Evolutionary conservation across 495 filamentous ascomycete genomes (phyloP).

Genomic region (Viridothelium virens): DNA sequence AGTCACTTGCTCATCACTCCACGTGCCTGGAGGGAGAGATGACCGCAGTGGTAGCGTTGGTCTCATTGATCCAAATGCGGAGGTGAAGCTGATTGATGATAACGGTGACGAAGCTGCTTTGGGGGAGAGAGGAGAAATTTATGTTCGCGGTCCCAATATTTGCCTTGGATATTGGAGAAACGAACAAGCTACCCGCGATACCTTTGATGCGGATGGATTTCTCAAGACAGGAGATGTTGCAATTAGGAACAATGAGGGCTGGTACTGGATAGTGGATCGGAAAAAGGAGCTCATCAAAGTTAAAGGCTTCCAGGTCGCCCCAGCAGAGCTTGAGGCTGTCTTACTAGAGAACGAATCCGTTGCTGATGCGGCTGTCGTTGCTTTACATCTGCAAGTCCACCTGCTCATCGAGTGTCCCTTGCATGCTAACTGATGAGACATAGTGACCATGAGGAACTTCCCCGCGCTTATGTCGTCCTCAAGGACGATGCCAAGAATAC

Average conservation of each 20-base stretch:
- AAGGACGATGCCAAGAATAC: constrained; percentile 25
- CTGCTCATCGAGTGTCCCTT: not conserved
- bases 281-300: constrained; percentile 42
- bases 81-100: constrained; percentile 33
- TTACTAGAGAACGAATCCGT: constrained; percentile 38
- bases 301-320: constrained; percentile 42
- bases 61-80: constrained; percentile 32
- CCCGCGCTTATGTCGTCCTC: constrained; percentile 32
- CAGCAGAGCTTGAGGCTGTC: constrained; percentile 44
- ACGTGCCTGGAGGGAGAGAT: constrained; percentile 32
- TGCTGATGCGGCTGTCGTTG: constrained; percentile 41
- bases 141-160: constrained; percentile 36
- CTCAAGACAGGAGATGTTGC: constrained; percentile 37
- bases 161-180: constrained; percentile 38
- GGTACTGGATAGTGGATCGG: constrained; percentile 38
- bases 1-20: constrained; percentile 32
- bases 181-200: constrained; percentile 32
- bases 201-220: constrained; percentile 35
- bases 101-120: constrained; percentile 31
- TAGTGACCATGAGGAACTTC: constrained; percentile 36
- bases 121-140: constrained; percentile 37
- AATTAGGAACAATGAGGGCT: constrained; percentile 30
- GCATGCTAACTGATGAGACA: not conserved
- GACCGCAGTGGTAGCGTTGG: constrained; percentile 34
- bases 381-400: constrained; percentile 20